Percentiles rank a stretch among this genome's conserved stretches.
These are phyloP conservation scores for Cladosporium cucumerinum DNA, from an alignment of 2,329 filamentous ascomycete species.

Conservation along the genomic window DNA sequence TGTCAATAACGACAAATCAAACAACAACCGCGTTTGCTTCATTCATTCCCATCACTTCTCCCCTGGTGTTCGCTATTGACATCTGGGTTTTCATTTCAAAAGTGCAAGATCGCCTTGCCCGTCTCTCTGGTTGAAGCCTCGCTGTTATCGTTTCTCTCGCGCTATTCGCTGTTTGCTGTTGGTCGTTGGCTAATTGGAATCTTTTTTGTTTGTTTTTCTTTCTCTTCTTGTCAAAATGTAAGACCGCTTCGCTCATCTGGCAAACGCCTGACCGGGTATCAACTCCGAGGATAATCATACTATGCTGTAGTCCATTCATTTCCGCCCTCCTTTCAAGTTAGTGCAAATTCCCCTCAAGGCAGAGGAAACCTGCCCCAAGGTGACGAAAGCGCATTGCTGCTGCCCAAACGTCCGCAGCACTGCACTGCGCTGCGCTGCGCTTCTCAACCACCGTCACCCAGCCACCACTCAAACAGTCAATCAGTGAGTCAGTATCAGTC, in stretches of 20 bases:
- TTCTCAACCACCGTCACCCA: neutral
- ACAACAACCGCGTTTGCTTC: neutral
- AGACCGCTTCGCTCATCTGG: neutral
- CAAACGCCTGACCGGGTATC: neutral
- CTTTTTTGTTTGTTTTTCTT: neutral
- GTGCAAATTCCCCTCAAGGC: neutral
- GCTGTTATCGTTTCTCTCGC: neutral
- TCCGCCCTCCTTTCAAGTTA: neutral
- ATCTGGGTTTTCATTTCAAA: neutral
- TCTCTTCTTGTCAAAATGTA: neutral
- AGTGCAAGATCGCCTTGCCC: neutral
- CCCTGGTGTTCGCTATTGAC: neutral
- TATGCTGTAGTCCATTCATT: neutral
- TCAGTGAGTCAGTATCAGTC: neutral
- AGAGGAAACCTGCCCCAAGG: neutral
- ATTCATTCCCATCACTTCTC: neutral
- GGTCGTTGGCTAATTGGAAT: neutral
- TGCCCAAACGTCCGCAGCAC: neutral
- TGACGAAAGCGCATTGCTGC: neutral
- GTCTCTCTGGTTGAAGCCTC: neutral
- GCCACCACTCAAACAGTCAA: neutral
- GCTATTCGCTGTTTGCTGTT: neutral
- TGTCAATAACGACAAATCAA: neutral
- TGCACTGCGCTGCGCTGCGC: neutral
- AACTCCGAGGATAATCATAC: neutral